Evolutionary conservation across 192 early-diverging fungal species (phyloP).

Genomic region (Coemansia furcata): DNA sequence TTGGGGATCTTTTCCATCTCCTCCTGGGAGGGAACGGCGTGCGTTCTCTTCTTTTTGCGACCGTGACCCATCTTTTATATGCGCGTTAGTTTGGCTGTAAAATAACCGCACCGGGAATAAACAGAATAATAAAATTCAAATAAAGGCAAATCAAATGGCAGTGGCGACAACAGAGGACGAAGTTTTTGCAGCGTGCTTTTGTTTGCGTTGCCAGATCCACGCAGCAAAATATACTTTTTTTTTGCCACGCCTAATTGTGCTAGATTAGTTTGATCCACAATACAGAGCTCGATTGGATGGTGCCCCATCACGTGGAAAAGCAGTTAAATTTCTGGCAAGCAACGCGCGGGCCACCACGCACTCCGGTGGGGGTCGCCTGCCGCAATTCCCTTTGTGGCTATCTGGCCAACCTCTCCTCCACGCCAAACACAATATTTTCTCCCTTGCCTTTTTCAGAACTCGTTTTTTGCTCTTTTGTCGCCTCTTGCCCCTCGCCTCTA

Average conservation of each 20-base stretch:
- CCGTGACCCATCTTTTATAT: constrained; percentile 33
- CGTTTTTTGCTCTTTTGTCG: not conserved
- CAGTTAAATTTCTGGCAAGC: not conserved
- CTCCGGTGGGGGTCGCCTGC: not conserved
- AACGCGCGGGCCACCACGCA: not conserved
- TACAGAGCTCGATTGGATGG: constrained; percentile 42
- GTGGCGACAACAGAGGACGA: not conserved
- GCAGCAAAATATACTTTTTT: not conserved
- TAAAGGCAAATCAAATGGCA: not conserved
- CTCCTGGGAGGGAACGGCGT: constrained; percentile 53
- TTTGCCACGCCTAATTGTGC: not conserved
- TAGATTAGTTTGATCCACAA: not conserved
- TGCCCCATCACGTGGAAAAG: not conserved
- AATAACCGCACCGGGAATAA: not conserved
- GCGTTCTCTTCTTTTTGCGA: constrained; percentile 49
- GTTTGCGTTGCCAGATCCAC: not conserved
- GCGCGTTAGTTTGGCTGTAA: not conserved
- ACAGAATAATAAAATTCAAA: not conserved
- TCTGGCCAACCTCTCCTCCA: not conserved
- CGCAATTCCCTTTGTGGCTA: not conserved
- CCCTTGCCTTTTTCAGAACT: not conserved
- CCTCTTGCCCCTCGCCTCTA: not conserved
- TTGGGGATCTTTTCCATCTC: constrained; percentile 63
- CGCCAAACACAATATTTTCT: not conserved
- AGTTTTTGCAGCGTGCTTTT: not conserved